A percentile compares a stretch with the other conserved stretches of the same genome.
These are phyloP conservation scores for Aplosporella prunicola DNA, from an alignment of 2,329 filamentous ascomycete species.

Conservation along the genomic window DNA sequence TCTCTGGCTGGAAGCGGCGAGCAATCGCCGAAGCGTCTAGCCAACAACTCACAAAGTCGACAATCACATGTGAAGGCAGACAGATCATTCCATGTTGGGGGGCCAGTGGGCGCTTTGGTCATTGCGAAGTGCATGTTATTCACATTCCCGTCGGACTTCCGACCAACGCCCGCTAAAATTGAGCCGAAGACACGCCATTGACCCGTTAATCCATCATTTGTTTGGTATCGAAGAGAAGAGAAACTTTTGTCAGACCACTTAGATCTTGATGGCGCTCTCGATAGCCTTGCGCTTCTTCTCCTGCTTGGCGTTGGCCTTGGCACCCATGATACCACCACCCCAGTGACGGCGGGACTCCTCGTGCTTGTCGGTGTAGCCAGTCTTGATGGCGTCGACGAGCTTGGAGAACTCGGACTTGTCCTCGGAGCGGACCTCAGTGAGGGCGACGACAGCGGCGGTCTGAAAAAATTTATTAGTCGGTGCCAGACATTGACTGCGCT, in stretches of 20 bases:
- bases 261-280: constrained; percentile 96
- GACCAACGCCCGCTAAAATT: constrained; percentile 29
- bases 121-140: constrained; percentile 8
- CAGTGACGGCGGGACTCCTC: constrained; percentile 87
- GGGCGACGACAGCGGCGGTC: constrained; percentile 91
- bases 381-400: constrained; percentile 92
- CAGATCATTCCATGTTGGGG: no score
- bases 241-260: constrained; percentile 79
- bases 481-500: background rate
- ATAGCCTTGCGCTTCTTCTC: constrained; percentile 92
- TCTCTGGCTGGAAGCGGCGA: no score
- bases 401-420: constrained; percentile 98
- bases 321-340: constrained; percentile 99
- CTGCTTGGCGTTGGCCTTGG: constrained; percentile 72
- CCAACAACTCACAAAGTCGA: no score
- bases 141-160: constrained; percentile 9
- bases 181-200: constrained; percentile 29
- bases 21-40: no score
- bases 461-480: constrained; percentile 33
- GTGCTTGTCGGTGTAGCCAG: constrained; percentile 93
- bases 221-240: constrained; percentile 16
- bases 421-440: constrained; percentile 95
- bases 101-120: constrained; percentile 9
- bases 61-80: no score
- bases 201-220: constrained; percentile 15